Conservation (phyloP, 768 basidiomycete species). For the Auriscalpium orientale region DNA sequence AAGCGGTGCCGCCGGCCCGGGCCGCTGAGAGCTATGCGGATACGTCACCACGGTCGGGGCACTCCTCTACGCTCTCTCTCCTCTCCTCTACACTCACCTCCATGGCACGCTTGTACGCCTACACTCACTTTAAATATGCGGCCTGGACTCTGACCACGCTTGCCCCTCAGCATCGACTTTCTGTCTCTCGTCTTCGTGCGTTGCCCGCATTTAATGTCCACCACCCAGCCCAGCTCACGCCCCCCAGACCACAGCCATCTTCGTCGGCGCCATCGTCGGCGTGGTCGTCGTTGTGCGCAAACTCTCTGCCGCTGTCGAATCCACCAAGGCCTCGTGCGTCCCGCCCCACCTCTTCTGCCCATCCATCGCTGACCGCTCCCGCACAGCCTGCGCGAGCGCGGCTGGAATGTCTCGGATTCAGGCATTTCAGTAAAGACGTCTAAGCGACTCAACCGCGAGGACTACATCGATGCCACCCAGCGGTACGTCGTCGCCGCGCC, state of each 20-base stretch:
- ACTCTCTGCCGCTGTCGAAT: slow-evolving; percentile 35
- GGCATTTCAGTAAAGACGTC: slow-evolving; percentile 63
- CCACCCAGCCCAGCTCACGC: background rate
- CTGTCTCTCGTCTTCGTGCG: background rate
- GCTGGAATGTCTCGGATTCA: slow-evolving; percentile 46
- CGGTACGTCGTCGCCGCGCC: slow-evolving; percentile 39
- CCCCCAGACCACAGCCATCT: slow-evolving; percentile 38
- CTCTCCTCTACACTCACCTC: too few species aligned
- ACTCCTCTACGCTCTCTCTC: too few species aligned
- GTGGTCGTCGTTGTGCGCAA: slow-evolving; percentile 30
- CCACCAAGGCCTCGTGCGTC: slow-evolving; percentile 51
- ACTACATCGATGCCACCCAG: slow-evolving; percentile 69
- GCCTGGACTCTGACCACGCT: too few species aligned
- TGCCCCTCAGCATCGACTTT: background rate
- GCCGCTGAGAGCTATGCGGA: too few species aligned
- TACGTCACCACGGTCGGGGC: too few species aligned
- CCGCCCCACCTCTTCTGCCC: background rate
- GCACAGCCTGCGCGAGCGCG: slow-evolving; percentile 42
- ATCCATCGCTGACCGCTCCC: too few species aligned
- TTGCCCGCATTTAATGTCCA: background rate
- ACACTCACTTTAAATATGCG: too few species aligned
- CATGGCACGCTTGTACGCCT: too few species aligned
- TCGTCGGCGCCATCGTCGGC: slow-evolving; percentile 39
- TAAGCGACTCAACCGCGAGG: slow-evolving; percentile 49
- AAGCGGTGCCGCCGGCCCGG: too few species aligned